Conservation (phyloP, 208 protist species). For the Acanthamoeba culbertsoni region DNA sequence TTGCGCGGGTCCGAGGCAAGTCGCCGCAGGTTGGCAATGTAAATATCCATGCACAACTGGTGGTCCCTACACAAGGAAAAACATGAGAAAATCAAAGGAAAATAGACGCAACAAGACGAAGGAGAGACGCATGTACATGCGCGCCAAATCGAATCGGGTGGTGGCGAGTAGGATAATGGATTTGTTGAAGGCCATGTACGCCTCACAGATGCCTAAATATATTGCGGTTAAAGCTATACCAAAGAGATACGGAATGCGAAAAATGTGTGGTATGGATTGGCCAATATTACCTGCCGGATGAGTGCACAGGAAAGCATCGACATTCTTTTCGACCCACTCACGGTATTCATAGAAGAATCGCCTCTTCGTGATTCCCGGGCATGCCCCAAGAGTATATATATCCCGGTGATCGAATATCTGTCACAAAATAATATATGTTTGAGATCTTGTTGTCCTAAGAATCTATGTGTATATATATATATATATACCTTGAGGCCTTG, state of each 20-base stretch:
- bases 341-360: conserved; percentile 25
- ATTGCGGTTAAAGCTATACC: background rate
- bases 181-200: conserved; percentile 60
- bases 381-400: background rate
- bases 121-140: background rate
- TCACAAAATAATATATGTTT: background rate
- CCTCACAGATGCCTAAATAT: conserved; percentile 51
- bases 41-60: background rate
- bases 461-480: background rate
- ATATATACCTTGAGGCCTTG: background rate
- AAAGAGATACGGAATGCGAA: background rate
- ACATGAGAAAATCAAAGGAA: background rate
- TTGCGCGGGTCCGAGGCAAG: conserved; percentile 17
- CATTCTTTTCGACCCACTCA: background rate
- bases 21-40: background rate
- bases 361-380: background rate
- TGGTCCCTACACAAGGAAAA: background rate
- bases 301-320: background rate
- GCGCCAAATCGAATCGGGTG: conserved; percentile 63
- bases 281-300: background rate
- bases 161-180: conserved; percentile 60
- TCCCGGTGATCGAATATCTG: background rate
- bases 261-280: background rate
- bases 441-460: background rate
- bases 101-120: too few species aligned